Base-by-base conservation (phyloP, 148 eudicot genomes). In the Camellia lanceoleosa region DNA sequence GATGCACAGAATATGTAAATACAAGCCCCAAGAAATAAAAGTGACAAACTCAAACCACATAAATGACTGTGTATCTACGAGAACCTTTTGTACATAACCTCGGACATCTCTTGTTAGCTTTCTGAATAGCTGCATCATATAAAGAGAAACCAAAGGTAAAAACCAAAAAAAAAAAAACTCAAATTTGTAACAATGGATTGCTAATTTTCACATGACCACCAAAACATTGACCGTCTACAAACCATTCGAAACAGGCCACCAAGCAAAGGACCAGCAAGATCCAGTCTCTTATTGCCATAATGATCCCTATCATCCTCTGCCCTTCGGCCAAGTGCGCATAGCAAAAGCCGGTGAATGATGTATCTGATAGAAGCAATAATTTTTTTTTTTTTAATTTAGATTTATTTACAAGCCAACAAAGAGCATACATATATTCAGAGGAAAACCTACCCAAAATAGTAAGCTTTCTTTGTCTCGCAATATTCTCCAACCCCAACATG, bases 271-370 rank as follows among this genome's bases (percentile, higher is more conserved):
- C 98, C 99, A 79, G 99, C 99, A 88, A 96, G 99, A 83, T 96
- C 99, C 75, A 96, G 87, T 80, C 99, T 90, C 84, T 96, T 96
- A 86, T 96, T 96, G 23, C 99, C 98, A 83, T 96, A 96, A 81
- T 96, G 99, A 88, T 96, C 99, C 83, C 99, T 89, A 72, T 96
- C 99, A 85, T 96, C 99, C 82, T 96, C 99, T 30, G 98, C 87
- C 83, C 99, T 94, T 85, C 95, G 90, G 30, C 94, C 98, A 68
- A 96, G 82, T 13, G 98, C 99, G 83, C 99, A 96, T 14, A 96
- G 86, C 62, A 96, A 86, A 78, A 96, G 97, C 76, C 98, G 91
- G 82, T 96, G 99, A 79, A 96, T 91, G 51, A 94, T 96, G 82
- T 96, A 89, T 68, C 92, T 89, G 80, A 69, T 75, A 79, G 14